Evolutionary conservation across 2,329 filamentous ascomycete genomes (phyloP).

Genomic region (Exophiala xenobiotica): DNA sequence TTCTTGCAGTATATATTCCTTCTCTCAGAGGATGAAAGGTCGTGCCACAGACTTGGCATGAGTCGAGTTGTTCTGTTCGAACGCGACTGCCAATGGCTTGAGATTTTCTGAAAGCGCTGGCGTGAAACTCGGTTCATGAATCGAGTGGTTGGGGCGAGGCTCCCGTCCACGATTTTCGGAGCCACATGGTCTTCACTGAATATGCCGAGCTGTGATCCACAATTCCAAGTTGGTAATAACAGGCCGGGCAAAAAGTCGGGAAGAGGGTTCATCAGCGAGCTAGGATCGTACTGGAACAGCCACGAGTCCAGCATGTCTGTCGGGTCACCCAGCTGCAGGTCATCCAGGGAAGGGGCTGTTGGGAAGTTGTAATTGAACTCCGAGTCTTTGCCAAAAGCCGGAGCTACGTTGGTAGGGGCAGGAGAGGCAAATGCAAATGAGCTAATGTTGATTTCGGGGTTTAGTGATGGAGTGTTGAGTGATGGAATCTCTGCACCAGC

Average conservation of each 20-base stretch:
- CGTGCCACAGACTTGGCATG: background rate
- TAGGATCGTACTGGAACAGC: background rate
- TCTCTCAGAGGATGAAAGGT: background rate
- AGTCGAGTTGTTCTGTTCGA: background rate
- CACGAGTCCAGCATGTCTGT: background rate
- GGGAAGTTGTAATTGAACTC: too few species aligned
- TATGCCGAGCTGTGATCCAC: background rate
- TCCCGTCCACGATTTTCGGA: background rate
- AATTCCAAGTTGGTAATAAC: background rate
- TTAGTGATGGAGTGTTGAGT: too few species aligned
- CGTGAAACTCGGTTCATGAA: background rate
- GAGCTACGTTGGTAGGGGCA: too few species aligned
- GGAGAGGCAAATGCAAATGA: too few species aligned
- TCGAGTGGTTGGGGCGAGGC: background rate
- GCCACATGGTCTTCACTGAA: background rate
- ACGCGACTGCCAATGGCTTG: background rate
- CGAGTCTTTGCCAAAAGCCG: too few species aligned
- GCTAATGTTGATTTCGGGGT: too few species aligned
- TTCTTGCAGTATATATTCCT: background rate
- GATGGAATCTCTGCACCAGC: too few species aligned
- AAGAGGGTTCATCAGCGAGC: background rate
- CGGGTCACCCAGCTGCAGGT: background rate
- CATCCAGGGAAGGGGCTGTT: background rate
- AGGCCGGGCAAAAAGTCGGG: background rate
- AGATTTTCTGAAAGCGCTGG: background rate